phyloP scores from a whole-genome alignment of 805 yeast species.

The Saturnispora kantuleensis region DNA sequence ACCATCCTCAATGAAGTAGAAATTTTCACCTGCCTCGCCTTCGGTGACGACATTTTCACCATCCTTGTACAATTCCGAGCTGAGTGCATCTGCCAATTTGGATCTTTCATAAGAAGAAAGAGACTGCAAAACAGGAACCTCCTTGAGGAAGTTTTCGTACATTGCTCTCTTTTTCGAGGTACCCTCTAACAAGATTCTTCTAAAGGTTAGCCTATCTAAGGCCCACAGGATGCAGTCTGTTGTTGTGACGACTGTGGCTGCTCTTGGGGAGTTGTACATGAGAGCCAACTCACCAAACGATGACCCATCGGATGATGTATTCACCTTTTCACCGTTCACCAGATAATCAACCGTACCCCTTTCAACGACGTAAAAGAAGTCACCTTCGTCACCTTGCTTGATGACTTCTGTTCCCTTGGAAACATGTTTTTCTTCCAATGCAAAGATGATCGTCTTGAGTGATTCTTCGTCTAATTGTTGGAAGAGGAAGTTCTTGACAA shows the following conservation, averaged over 20 bases:
- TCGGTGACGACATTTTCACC: constrained; percentile 73
- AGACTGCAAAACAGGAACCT: constrained; percentile 68
- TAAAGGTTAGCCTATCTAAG: constrained; percentile 84
- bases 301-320: constrained; percentile 73
- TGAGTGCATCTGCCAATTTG: constrained; percentile 89
- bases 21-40: constrained; percentile 77
- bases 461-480: constrained; percentile 73
- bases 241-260: constrained; percentile 79
- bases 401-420: constrained; percentile 57
- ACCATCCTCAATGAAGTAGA: constrained; percentile 72
- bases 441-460: constrained; percentile 65
- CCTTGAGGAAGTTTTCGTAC: constrained; percentile 82
- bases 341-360: constrained; percentile 73
- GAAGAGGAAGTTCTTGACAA: constrained; percentile 77
- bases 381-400: constrained; percentile 91
- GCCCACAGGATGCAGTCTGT: constrained; percentile 81
- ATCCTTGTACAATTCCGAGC: constrained; percentile 58
- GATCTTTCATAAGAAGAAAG: constrained; percentile 75
- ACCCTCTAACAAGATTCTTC: constrained; percentile 82
- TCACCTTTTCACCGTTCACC: constrained; percentile 62
- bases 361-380: constrained; percentile 81
- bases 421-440: constrained; percentile 67
- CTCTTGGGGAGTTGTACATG: constrained; percentile 96
- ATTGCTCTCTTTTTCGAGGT: constrained; percentile 83
- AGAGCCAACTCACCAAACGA: constrained; percentile 95